Percentiles rank a stretch among this genome's conserved stretches.
phyloP scores from a whole-genome alignment of 306 rosid genomes.

The Alnus glutinosa region DNA sequence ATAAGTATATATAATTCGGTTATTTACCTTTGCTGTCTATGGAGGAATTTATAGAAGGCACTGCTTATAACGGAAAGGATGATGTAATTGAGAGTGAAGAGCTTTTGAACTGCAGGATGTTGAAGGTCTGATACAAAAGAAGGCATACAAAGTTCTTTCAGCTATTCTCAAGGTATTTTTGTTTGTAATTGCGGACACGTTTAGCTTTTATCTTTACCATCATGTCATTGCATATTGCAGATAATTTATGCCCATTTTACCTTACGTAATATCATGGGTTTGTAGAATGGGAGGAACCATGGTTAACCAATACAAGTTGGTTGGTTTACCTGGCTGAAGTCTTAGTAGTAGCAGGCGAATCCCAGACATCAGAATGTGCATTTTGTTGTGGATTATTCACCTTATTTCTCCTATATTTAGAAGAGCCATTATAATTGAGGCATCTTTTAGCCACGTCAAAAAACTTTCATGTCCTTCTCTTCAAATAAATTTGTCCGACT shows the following conservation, averaged over 20 bases:
- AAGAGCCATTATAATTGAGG: background rate
- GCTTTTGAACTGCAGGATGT: constrained; percentile 63
- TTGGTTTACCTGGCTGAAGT: background rate
- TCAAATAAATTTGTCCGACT: constrained; percentile 4
- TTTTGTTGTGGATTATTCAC: background rate
- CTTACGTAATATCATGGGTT: background rate
- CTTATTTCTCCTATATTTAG: background rate
- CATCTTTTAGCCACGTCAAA: background rate
- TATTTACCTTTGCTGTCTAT: constrained; percentile 14
- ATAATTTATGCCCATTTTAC: background rate
- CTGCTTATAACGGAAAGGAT: constrained; percentile 4
- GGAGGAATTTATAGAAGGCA: background rate
- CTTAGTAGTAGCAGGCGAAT: background rate
- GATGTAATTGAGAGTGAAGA: constrained; percentile 5
- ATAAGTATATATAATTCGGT: constrained; percentile 8
- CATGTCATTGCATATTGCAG: background rate
- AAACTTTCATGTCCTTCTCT: too few relatives aligned
- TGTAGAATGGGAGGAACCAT: background rate
- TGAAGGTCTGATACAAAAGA: constrained; percentile 87
- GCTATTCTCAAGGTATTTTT: constrained; percentile 68
- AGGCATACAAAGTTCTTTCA: constrained; percentile 90
- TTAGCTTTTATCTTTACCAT: constrained; percentile 19
- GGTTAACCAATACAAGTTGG: background rate
- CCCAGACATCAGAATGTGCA: background rate
- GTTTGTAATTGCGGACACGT: constrained; percentile 6